Percentiles rank a stretch among this genome's conserved stretches.
phyloP scores from a whole-genome alignment of 2,329 filamentous ascomycete species.

The Arthrobotrys entomopaga region DNA sequence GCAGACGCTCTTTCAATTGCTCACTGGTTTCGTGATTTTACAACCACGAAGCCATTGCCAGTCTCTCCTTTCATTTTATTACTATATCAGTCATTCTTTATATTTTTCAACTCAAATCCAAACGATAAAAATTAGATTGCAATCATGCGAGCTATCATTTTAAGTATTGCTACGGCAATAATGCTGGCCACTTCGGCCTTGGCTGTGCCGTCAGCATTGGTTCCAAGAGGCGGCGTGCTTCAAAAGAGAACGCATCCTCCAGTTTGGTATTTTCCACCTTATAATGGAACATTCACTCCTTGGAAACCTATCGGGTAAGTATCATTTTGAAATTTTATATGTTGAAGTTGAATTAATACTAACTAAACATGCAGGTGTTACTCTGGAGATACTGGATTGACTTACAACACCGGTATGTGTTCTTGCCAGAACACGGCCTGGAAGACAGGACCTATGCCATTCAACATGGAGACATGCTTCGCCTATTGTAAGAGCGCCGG shows the following conservation, averaged over 20 bases:
- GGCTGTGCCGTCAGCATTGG: conserved; percentile 3
- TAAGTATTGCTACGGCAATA: conserved; percentile 10
- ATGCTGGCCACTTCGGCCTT: conserved; percentile 8
- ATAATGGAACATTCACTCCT: not conserved
- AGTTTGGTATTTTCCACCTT: conserved; percentile 10
- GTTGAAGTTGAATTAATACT: not conserved
- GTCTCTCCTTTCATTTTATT: not conserved
- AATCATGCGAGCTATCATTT: conserved; percentile 4
- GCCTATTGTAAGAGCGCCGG: conserved; percentile 23
- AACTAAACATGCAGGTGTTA: conserved; percentile 13
- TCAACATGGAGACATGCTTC: conserved; percentile 26
- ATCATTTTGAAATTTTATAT: not conserved
- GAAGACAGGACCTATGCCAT: not conserved
- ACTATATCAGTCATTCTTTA: not conserved
- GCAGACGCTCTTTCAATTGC: conserved; percentile 1
- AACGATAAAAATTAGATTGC: not conserved
- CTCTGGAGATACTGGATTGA: conserved; percentile 6
- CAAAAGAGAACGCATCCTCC: conserved; percentile 6
- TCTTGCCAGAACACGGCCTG: conserved; percentile 13
- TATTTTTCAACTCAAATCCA: no score
- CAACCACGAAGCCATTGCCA: not conserved
- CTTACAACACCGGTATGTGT: conserved; percentile 18
- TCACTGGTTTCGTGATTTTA: not conserved
- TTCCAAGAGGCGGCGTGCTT: not conserved
- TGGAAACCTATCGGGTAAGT: conserved; percentile 8